Evolutionary conservation across 176 grass and related monocot genomes (phyloP), one percentile per base, ranked within the genome.

Genomic region (Triticum turgidum): DNA sequence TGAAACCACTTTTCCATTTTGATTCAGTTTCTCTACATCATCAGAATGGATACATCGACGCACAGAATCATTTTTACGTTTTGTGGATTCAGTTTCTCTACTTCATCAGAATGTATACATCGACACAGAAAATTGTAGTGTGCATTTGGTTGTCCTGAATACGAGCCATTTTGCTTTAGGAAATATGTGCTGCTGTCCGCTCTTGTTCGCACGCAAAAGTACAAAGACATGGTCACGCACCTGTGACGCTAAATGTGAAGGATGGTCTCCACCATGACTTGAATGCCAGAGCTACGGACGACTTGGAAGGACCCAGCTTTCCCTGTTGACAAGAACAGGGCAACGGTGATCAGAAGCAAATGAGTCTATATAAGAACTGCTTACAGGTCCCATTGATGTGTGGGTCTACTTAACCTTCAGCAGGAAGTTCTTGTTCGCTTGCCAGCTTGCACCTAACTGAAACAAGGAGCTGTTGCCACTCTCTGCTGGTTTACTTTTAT

Each of bases 251-350:
- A 78, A 98, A 94, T 76, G 93, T 91, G 81, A 95, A 98, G 52
- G 96, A 94, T 34, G 96, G 96, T 80, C 68, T 95, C 96, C 93
- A 98, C 96, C 96, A 98, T 89, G 96, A 98, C 87, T 98, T 98
- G 84, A 95, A 92, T 68, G 93, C 91, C 80, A 98, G 59, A 47
- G 93, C 86, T 49, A 98, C 61, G 69, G 91, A 94, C 82, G 96
- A 95, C 37, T 85, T 89, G 47, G 86, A 91, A 79, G 91, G 86
- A 74, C 93, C 93, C 45, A 98, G 68, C 82, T 98, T 98, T 76
- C 93, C 96, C 96, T 98, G 68, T 62, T 18, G 80, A 72, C 29
- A 81, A 42, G 20, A 85, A 78, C n/a, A 72, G 34, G 61, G 1
- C 29, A 59, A 33, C 27, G 18, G 5, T 21, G 3, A 69, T 74